Evolutionary conservation across 768 basidiomycete species (phyloP), one percentile per base, ranked within the genome.

Genomic region (Lyophyllum decastes): DNA sequence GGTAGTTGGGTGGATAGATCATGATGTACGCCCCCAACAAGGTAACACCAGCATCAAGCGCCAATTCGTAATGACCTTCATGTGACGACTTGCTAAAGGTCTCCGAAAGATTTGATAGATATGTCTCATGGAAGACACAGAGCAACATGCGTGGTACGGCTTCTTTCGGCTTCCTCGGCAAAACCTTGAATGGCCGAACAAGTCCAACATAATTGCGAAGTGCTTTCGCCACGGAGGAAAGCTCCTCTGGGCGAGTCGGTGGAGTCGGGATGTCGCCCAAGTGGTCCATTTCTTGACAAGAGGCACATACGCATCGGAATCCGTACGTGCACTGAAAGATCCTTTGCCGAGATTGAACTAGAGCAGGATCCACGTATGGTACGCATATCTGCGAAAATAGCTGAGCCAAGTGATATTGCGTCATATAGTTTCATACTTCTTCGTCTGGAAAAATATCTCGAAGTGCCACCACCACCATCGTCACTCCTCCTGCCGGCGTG

Each of bases 351-450:
- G 82, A 77, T 63, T 87, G 79, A 22, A 83, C 65, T 5, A 92
- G 76, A 8, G 89, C 92, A 12, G 90, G 90, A 64, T 94, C 92
- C 38, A 92, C 69, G 64, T 94, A 94, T 2, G 91, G 83, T 43
- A 93, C 75, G 49, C 80, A 86, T 51, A 92, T 81, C 92, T 94
- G 58, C 17, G 11, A 51, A 19, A 49, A 22, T 49, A 24, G 0
- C 12, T 61, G 11, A 63, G 45, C 19, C 22, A 25, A 35, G 2
- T 4, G 16, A 24, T 27, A 47, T 27, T 8, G 25, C 46, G 26
- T 14, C 50, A 54, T 46, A 52, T 21, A 58, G 47, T 34, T 53
- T 41, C 64, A 6, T 58, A 91, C 92, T 83, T 93, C 89, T 71
- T 91, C 89, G 6, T 76, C 85, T 17, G 67, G 60, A 2, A 51